phyloP scores from a whole-genome alignment of 2,329 filamentous ascomycete genomes.

The Fusarium tanahbumbuense region DNA sequence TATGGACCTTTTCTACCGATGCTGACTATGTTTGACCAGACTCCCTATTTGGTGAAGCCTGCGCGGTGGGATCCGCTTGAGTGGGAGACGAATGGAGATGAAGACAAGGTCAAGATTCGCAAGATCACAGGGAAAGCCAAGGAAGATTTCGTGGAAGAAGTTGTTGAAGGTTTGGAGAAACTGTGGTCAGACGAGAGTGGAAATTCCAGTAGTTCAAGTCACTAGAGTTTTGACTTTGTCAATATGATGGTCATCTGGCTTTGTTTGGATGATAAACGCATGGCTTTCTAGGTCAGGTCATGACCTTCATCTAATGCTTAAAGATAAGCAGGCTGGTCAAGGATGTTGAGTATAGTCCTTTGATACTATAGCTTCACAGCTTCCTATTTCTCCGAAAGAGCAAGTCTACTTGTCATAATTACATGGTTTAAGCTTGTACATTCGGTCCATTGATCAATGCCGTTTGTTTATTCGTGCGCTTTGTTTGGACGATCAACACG shows the following conservation, averaged over 20 bases:
- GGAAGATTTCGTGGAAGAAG: background rate
- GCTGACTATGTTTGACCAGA: background rate
- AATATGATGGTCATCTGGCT: background rate
- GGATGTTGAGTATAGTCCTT: background rate
- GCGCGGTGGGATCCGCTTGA: conserved; percentile 13
- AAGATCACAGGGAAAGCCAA: background rate
- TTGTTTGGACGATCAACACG: conserved; percentile 13
- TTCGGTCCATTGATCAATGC: conserved; percentile 15
- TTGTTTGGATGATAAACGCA: background rate
- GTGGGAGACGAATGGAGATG: background rate
- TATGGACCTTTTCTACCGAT: conserved; percentile 9
- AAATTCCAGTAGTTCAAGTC: background rate
- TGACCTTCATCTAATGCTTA: background rate
- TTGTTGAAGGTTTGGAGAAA: background rate
- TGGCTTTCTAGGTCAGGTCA: background rate
- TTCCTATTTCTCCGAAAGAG: background rate
- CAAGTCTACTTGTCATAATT: background rate
- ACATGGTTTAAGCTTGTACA: background rate
- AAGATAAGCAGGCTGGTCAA: background rate
- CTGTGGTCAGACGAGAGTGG: background rate
- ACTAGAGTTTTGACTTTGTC: background rate
- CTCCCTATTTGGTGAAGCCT: background rate
- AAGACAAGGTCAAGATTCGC: background rate
- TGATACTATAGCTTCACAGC: background rate
- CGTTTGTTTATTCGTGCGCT: conserved; percentile 8